Percentiles rank a stretch among this genome's conserved stretches.
Evolutionary conservation across 768 basidiomycete species (phyloP).

Genomic region (Rossbeevera mucosa): DNA sequence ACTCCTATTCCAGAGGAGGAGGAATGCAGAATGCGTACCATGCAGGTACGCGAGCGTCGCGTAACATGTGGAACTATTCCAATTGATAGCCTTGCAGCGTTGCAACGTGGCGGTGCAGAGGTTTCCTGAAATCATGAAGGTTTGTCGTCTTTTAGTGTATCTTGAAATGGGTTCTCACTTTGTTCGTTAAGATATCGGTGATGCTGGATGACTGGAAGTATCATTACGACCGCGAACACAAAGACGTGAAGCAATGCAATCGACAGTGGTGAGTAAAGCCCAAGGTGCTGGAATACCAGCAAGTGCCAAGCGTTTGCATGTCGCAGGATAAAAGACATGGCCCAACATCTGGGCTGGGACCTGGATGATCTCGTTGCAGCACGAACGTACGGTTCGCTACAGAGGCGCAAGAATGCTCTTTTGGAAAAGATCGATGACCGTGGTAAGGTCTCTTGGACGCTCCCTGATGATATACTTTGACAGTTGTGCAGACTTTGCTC

Average conservation of each 20-base stretch:
- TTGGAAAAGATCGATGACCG: constrained; percentile 35
- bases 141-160: constrained; percentile 2
- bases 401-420: constrained; percentile 33
- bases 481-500: constrained; percentile 13
- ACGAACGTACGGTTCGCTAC: constrained; percentile 37
- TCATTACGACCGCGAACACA: constrained; percentile 8
- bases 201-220: constrained; percentile 27
- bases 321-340: constrained; percentile 35
- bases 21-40: not conserved
- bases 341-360: constrained; percentile 40
- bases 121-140: constrained; percentile 16
- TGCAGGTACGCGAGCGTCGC: constrained; percentile 1
- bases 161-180: not conserved
- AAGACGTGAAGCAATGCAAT: constrained; percentile 6
- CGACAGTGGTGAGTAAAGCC: constrained; percentile 12
- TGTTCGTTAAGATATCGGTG: constrained; percentile 18
- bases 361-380: constrained; percentile 38
- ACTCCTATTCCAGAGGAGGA: not conserved
- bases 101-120: not conserved
- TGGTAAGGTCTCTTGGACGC: constrained; percentile 32
- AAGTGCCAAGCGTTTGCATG: not conserved
- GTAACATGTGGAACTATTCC: not conserved
- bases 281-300: not conserved
- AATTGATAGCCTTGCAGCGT: constrained; percentile 3
- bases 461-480: not conserved